Base-by-base conservation (phyloP, 768 basidiomycete species). In the Thelephora ganbajun region DNA sequence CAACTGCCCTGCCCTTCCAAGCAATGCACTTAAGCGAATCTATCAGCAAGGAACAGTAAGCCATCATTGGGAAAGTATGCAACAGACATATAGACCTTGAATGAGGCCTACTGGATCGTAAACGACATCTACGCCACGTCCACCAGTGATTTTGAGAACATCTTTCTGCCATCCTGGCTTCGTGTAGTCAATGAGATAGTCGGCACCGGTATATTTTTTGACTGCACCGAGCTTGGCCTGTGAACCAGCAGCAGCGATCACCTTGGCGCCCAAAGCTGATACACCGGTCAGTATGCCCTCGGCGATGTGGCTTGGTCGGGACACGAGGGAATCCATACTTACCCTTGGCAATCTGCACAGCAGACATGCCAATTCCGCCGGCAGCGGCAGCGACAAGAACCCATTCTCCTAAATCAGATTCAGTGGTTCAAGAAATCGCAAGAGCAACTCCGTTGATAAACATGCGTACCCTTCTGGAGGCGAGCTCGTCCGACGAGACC, bases 351-450 rank as follows among this genome's bases (percentile, higher is more conserved):
- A 97, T 72, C 59, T 97, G 94, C 14, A 92, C 79, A 6, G 94
- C 93, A 5, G 82, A 80, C 45, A 94, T 79, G 0, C 93, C 93
- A 4, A 98, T 92, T 11, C 92, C 94, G 2, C 94, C 94, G 1
- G 93, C 94, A n/a, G 88, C 87, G 6, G 92, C 94, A 44, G 90
- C 89, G 3, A 98, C 81, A 2, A 99, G 77, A 2, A 96, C 77
- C 77, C 83, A 91, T 66, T 97, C 94, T 18, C 85, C 86, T 85
- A 44, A 6, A 33, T 36, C 3, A 3, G 12, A n/a, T 3, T 9
- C 22, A 12, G 11, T 37, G 36, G 46, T n/a, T 34, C 5, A 6
- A 18, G 44, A 42, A 49, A 46, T 33, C n/a, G 9, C n/a, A 22
- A 23, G 3, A 14, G 3, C 35, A 14, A 18, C 22, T 11, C 37